phyloP scores from a whole-genome alignment of 140 eudicot species.

The Stevia rebaudiana region DNA sequence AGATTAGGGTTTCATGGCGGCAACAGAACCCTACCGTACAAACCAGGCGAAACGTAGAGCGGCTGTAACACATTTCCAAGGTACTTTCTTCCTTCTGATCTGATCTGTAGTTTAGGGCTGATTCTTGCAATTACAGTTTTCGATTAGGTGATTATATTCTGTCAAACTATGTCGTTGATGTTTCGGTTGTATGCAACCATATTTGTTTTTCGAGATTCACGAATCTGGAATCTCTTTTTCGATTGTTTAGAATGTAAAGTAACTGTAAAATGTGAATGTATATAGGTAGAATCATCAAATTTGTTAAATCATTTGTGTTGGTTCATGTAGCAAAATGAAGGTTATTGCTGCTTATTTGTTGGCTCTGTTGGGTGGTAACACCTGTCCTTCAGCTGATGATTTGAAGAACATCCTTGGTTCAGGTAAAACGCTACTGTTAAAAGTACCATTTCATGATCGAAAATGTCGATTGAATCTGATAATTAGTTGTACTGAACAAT shows the following conservation, averaged over 20 bases:
- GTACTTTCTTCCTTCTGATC: conserved; percentile 11
- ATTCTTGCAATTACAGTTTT: neutral
- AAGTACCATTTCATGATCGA: neutral
- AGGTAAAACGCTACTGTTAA: conserved; percentile 24
- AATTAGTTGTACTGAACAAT: neutral
- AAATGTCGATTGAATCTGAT: neutral
- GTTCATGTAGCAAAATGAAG: conserved; percentile 44
- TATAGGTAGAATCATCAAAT: neutral
- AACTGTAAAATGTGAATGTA: neutral
- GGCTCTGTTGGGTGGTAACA: conserved; percentile 74
- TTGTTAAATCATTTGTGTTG: neutral
- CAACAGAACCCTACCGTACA: conserved; percentile 11
- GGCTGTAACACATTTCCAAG: conserved; percentile 12
- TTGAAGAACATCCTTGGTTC: conserved; percentile 60
- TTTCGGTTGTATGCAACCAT: neutral
- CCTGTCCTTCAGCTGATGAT: conserved; percentile 47
- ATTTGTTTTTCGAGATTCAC: neutral
- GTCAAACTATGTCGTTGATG: neutral
- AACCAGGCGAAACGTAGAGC: conserved; percentile 1
- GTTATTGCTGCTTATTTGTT: conserved; percentile 62
- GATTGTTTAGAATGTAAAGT: neutral
- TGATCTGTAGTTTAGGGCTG: neutral
- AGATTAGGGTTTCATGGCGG: conserved; percentile 24
- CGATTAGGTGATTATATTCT: neutral
- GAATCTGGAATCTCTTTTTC: neutral